Evolutionary conservation across 441 rosid species (phyloP).

Genomic region (Syzygium malaccense): DNA sequence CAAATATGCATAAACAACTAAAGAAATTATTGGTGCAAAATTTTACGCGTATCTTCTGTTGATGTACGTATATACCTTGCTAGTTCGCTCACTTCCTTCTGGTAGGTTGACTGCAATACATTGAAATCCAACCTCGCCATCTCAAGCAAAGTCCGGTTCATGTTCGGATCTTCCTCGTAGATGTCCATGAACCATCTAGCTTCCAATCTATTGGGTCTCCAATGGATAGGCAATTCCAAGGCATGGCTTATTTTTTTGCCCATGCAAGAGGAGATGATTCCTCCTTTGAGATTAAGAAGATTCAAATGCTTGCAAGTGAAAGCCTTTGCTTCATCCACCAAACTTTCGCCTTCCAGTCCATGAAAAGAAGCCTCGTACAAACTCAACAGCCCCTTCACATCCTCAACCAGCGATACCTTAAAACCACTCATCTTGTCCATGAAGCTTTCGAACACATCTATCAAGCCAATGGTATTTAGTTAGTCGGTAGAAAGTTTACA

Average conservation of each 20-base stretch:
- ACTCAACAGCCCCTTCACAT: slow-evolving; percentile 7
- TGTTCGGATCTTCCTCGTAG: slow-evolving; percentile 1
- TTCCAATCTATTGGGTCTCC: slow-evolving; percentile 17
- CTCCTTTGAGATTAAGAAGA: neutral
- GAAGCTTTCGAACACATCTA: slow-evolving; percentile 17
- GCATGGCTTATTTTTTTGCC: slow-evolving; percentile 14
- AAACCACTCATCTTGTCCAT: slow-evolving; percentile 7
- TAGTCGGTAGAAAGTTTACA: neutral
- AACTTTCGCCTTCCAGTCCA: slow-evolving; percentile 6
- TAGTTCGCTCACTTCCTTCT: slow-evolving; percentile 9
- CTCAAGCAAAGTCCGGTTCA: slow-evolving; percentile 7
- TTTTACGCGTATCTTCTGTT: neutral
- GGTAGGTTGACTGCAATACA: slow-evolving; percentile 13
- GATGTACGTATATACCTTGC: slow-evolving; percentile 4
- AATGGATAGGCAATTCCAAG: slow-evolving; percentile 13
- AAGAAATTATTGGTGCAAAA: neutral
- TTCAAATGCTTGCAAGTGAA: neutral
- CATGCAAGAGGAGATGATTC: neutral
- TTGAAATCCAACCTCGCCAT: slow-evolving; percentile 28
- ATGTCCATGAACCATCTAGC: slow-evolving; percentile 15
- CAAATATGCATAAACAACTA: neutral
- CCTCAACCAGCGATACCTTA: neutral
- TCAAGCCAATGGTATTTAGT: neutral
- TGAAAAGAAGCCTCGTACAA: slow-evolving; percentile 22
- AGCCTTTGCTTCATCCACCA: slow-evolving; percentile 14